Evolutionary conservation across 768 basidiomycete species (phyloP).

Genomic region (Paxillus ammoniavirescens): DNA sequence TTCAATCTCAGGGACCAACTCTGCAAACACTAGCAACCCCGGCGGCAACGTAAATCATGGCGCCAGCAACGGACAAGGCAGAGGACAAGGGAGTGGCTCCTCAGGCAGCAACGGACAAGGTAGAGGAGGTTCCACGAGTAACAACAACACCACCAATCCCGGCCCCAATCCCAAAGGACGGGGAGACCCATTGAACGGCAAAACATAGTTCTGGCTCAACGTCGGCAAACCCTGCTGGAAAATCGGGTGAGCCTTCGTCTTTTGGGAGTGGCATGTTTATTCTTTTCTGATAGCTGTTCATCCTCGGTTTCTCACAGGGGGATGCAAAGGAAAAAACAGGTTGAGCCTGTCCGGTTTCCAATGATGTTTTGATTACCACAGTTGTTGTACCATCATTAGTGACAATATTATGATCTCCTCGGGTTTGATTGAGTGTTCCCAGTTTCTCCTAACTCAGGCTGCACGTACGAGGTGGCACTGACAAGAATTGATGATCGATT

Average conservation of each 20-base stretch:
- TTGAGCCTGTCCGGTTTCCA: background rate
- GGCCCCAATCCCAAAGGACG: conserved; percentile 2
- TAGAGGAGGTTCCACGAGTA: no score
- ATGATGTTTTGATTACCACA: conserved; percentile 15
- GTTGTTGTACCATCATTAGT: conserved; percentile 30
- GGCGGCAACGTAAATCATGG: background rate
- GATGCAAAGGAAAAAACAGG: background rate
- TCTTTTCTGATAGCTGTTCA: conserved; percentile 23
- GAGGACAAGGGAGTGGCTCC: no score
- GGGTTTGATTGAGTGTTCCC: no score
- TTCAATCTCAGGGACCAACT: conserved; percentile 10
- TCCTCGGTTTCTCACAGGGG: conserved; percentile 27
- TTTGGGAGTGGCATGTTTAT: conserved; percentile 23
- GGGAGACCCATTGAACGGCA: background rate
- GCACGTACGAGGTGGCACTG: no score
- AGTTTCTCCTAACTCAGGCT: no score
- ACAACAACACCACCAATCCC: background rate
- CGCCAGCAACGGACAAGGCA: no score
- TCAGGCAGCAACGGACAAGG: no score
- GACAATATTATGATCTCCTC: conserved; percentile 13
- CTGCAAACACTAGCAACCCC: background rate
- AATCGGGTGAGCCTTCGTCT: conserved; percentile 33
- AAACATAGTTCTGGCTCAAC: background rate
- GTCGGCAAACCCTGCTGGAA: conserved; percentile 7
- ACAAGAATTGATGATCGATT: no score